Evolutionary conservation across 2,329 filamentous ascomycete genomes (phyloP).

Genomic region (Aschersonia sp.): DNA sequence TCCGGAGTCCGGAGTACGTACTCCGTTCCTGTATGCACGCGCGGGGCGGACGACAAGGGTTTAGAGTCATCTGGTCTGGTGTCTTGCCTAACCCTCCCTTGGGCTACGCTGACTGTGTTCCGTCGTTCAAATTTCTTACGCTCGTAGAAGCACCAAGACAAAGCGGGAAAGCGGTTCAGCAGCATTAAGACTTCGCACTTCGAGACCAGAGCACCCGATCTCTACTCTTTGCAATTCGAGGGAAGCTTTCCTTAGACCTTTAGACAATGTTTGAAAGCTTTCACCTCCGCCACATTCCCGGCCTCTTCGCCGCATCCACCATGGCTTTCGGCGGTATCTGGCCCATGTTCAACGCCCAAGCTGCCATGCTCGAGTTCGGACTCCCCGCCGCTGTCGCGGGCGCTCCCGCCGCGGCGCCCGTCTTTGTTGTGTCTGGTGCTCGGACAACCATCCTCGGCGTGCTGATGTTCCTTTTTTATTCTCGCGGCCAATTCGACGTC

Average conservation of each 20-base stretch:
- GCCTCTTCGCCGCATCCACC: constrained; percentile 1
- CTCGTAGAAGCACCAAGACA: background rate
- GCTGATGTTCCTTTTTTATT: constrained; percentile 5
- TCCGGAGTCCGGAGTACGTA: too few relatives aligned
- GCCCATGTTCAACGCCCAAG: constrained; percentile 4
- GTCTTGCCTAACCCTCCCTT: too few relatives aligned
- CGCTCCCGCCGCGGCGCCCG: constrained; percentile 2
- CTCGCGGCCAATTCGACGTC: constrained; percentile 3
- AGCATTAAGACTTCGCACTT: background rate
- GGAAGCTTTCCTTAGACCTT: background rate
- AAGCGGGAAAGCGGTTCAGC: background rate
- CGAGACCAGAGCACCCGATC: background rate
- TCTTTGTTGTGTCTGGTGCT: constrained; percentile 3
- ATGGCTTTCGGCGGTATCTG: constrained; percentile 6
- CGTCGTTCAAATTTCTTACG: background rate
- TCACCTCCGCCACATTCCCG: constrained; percentile 3
- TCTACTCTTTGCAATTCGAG: background rate
- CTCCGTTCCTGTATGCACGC: too few relatives aligned
- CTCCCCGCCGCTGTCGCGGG: constrained; percentile 3
- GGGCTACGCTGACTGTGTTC: too few relatives aligned
- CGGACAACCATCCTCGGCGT: constrained; percentile 5
- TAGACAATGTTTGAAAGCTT: background rate
- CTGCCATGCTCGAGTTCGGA: constrained; percentile 6
- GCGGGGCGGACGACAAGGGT: too few relatives aligned
- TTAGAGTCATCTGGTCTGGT: too few relatives aligned